These are phyloP conservation scores for Magnolia changhungtana DNA, from an alignment of 164 flowering plant species.

Conservation along the genomic window DNA sequence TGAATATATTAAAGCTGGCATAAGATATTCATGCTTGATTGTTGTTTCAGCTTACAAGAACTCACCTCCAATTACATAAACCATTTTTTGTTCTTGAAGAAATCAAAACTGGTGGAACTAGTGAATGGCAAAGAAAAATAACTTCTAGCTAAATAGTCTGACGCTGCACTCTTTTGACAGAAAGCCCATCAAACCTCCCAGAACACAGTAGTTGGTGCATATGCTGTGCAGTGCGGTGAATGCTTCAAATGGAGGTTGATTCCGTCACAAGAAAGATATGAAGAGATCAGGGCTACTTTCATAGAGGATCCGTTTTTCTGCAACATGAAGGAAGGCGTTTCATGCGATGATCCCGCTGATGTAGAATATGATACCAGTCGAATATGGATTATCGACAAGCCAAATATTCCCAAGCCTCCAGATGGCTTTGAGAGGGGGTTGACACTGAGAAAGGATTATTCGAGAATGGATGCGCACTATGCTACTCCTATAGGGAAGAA, in stretches of 20 bases:
- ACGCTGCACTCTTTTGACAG: slow-evolving; percentile 9
- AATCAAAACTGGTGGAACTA: too few species aligned
- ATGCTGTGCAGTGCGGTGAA: slow-evolving; percentile 63
- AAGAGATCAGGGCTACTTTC: slow-evolving; percentile 54
- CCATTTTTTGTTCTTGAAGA: background rate
- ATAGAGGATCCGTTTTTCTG: slow-evolving; percentile 56
- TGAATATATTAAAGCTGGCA: too few species aligned
- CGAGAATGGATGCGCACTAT: slow-evolving; percentile 67
- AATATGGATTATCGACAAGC: slow-evolving; percentile 77
- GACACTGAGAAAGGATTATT: slow-evolving; percentile 51
- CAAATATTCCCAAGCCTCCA: slow-evolving; percentile 71
- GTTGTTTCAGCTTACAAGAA: too few species aligned
- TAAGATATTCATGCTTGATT: too few species aligned
- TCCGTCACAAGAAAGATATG: slow-evolving; percentile 62
- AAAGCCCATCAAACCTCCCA: background rate
- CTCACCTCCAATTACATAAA: background rate
- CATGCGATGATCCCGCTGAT: slow-evolving; percentile 75
- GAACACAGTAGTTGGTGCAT: slow-evolving; percentile 24
- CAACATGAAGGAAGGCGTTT: slow-evolving; percentile 33
- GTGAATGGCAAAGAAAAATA: too few species aligned
- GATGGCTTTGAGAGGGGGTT: slow-evolving; percentile 59
- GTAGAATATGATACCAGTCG: slow-evolving; percentile 58
- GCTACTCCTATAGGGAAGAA: slow-evolving; percentile 55
- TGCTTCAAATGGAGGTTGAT: slow-evolving; percentile 82
- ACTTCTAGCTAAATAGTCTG: background rate